These are phyloP conservation scores for Ramularia endophylla DNA, from an alignment of 2,329 filamentous ascomycete genomes.

Conservation along the genomic window DNA sequence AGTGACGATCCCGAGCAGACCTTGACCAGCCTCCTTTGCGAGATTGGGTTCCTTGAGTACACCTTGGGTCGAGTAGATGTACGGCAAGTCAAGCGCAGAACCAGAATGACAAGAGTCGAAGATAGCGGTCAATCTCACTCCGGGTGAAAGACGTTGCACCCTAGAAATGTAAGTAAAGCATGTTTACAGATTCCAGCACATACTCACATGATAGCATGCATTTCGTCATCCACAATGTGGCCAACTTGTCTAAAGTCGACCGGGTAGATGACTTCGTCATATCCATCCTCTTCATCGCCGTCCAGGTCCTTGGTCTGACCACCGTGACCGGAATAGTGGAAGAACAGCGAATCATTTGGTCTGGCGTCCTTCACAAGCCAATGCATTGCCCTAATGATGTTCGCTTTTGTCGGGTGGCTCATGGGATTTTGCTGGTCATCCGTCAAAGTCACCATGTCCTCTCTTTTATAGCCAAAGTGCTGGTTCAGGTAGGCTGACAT, in stretches of 20 bases:
- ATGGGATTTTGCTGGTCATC: slow-evolving; percentile 97
- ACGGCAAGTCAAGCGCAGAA: slow-evolving; percentile 69
- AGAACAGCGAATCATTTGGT: slow-evolving; percentile 92
- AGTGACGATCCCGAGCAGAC: slow-evolving; percentile 64
- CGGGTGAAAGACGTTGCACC: slow-evolving; percentile 69
- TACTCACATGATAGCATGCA: slow-evolving; percentile 63
- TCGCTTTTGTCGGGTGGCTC: slow-evolving; percentile 94
- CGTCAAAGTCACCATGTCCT: slow-evolving; percentile 95
- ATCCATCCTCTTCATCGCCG: slow-evolving; percentile 74
- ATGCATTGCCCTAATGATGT: slow-evolving; percentile 93
- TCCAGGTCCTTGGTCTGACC: slow-evolving; percentile 76
- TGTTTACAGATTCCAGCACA: neutral
- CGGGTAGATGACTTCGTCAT: slow-evolving; percentile 78
- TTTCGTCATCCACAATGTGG: slow-evolving; percentile 77
- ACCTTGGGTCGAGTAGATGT: slow-evolving; percentile 75
- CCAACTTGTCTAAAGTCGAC: slow-evolving; percentile 75
- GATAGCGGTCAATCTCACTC: slow-evolving; percentile 77
- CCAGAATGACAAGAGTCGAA: slow-evolving; percentile 79
- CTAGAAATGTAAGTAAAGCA: slow-evolving; percentile 22
- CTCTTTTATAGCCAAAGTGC: slow-evolving; percentile 84
- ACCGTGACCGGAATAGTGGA: slow-evolving; percentile 89
- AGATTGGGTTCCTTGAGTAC: slow-evolving; percentile 76
- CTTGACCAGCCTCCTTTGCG: slow-evolving; percentile 71
- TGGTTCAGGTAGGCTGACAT: slow-evolving; percentile 88
- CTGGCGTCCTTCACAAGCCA: slow-evolving; percentile 93